Base-by-base conservation (phyloP, 2,329 filamentous ascomycete genomes). In the Arthrinium puccinioides region DNA sequence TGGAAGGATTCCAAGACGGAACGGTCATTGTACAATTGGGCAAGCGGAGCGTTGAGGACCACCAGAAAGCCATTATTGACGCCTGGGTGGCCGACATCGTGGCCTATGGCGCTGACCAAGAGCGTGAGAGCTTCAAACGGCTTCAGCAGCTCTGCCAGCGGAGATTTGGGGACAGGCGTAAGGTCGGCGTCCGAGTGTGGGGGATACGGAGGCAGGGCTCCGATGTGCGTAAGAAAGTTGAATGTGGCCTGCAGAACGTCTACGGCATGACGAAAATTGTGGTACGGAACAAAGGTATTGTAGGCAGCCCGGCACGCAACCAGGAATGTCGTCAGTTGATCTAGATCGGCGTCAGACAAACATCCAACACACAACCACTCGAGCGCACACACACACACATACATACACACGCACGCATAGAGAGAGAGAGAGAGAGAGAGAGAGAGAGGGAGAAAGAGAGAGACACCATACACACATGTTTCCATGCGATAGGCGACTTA, bases 61-160 rank as follows among this genome's bases (percentile, higher is more conserved):
- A 95, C 81, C 5, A 98, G 70, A 56, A 98, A 98, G 21, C 90
- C 88, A 57, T 98, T 98, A 66, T 97, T 98, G 53, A 98, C 92
- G 38, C 92, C 92, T 0, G 92, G 92, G 56, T 98, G 92, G 16
- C 92, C 92, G 26, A 97, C 92, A 57, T 98, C 92, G 51, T 98
- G 92, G 28, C 92, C 92, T 53, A 98, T 94, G n/a, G 92, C 92
- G 8, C 90, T 90, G 46, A 97, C 83, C 31, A 98, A 72, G 3
- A 98, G 73, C 0, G 88, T 90, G 37, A 98, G 70, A 5, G 85
- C 86, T 59, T 97, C 89, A 46, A 94, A 87, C 1, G 90, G 88
- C 33, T 76, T 74, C n/a, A 98, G 67, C 18, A 97, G 68, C 30
- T 73, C 67, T 3, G 84, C 85, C 32, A 95, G 76, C 1, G 83